Percentiles rank a stretch among this genome's conserved stretches.
phyloP scores from a whole-genome alignment of 306 rosid species.

The Ziziphus jujuba region DNA sequence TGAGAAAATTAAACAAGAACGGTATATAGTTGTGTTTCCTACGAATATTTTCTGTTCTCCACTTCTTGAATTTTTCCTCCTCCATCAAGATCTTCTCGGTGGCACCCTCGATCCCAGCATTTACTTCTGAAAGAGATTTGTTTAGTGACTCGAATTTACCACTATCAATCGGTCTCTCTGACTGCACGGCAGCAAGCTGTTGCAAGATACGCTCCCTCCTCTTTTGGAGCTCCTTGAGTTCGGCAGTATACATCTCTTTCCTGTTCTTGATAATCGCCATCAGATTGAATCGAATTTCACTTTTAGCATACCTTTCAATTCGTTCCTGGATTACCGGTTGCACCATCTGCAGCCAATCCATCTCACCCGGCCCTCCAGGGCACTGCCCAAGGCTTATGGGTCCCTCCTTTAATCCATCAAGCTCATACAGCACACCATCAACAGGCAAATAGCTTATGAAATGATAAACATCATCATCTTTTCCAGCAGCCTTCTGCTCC shows the following conservation, averaged over 20 bases:
- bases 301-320: slow-evolving; percentile 82
- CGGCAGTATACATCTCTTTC: slow-evolving; percentile 82
- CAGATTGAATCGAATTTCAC: slow-evolving; percentile 92
- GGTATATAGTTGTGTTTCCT: slow-evolving; percentile 98
- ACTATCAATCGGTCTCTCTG: slow-evolving; percentile 56
- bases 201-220: slow-evolving; percentile 95
- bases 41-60: slow-evolving; percentile 89
- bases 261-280: slow-evolving; percentile 88
- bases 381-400: slow-evolving; percentile 97
- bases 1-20: slow-evolving; percentile 91
- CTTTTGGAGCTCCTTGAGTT: slow-evolving; percentile 95
- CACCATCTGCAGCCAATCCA: slow-evolving; percentile 87
- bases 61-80: slow-evolving; percentile 91
- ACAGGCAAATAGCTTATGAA: slow-evolving; percentile 94
- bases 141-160: slow-evolving; percentile 66
- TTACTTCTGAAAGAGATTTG: slow-evolving; percentile 87
- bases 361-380: slow-evolving; percentile 77
- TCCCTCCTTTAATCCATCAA: slow-evolving; percentile 96
- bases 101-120: slow-evolving; percentile 86
- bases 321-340: slow-evolving; percentile 97
- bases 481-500: slow-evolving; percentile 81
- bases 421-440: slow-evolving; percentile 91
- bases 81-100: slow-evolving; percentile 86
- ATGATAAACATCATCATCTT: slow-evolving; percentile 94
- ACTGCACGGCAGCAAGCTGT: slow-evolving; percentile 67